Evolutionary conservation across 1,139 yeast species (phyloP).

Genomic region (Geotrichum bryndzae): DNA sequence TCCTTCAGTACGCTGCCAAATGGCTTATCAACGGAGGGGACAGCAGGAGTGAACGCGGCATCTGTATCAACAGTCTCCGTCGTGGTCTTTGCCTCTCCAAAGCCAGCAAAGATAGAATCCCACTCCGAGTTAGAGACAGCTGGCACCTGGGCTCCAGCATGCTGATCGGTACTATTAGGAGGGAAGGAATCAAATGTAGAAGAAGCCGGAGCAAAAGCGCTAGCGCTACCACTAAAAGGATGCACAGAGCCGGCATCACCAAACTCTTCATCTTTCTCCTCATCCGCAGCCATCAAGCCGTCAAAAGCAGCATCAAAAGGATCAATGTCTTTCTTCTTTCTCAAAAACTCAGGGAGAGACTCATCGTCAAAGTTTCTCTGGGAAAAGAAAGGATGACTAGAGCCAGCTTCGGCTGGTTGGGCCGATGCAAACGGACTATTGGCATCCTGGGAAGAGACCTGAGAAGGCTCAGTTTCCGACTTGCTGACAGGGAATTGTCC

Average conservation of each 20-base stretch:
- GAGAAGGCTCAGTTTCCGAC: background rate
- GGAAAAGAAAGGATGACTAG: background rate
- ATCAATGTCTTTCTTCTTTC: background rate
- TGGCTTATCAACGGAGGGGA: background rate
- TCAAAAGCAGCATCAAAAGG: constrained; percentile 4
- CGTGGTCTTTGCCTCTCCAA: constrained; percentile 26
- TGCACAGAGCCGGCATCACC: background rate
- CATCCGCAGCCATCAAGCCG: constrained; percentile 1
- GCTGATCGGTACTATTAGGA: background rate
- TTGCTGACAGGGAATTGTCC: background rate
- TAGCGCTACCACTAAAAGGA: background rate
- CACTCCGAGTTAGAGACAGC: constrained; percentile 55
- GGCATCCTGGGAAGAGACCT: background rate
- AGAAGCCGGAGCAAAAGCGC: background rate
- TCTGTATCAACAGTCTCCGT: background rate
- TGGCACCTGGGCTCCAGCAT: constrained; percentile 1
- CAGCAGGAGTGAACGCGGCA: background rate
- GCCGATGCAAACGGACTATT: background rate
- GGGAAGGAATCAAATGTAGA: background rate
- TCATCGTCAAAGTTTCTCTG: background rate
- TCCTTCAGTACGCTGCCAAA: background rate
- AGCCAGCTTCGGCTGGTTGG: background rate
- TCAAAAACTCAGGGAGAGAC: background rate
- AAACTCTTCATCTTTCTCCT: constrained; percentile 3
- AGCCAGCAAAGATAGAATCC: constrained; percentile 91